These are phyloP conservation scores for Cryptococcus depauperatus DNA, from an alignment of 1,284 basidiomycete species.

Conservation along the genomic window DNA sequence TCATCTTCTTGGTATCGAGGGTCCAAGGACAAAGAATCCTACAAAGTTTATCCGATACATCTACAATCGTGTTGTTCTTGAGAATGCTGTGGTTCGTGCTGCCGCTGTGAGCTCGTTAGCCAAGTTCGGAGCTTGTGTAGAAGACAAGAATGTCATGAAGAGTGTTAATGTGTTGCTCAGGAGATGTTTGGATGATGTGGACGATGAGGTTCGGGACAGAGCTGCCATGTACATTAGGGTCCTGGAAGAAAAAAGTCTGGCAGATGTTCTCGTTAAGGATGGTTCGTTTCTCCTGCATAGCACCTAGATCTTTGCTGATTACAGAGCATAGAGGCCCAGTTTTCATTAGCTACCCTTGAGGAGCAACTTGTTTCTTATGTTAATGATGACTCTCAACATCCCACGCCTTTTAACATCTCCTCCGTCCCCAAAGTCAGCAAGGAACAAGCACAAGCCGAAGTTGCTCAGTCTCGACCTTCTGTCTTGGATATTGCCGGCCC, in stretches of 20 bases:
- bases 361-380: conserved; percentile 81
- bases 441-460: conserved; percentile 76
- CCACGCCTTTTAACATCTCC: conserved; percentile 67
- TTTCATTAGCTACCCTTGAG: conserved; percentile 78
- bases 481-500: conserved; percentile 65
- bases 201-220: conserved; percentile 97
- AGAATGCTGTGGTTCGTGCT: conserved; percentile 95
- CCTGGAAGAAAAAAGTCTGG: conserved; percentile 69
- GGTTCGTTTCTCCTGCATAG: conserved; percentile 50
- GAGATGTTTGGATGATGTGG: conserved; percentile 93
- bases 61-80: conserved; percentile 97
- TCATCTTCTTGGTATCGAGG: conserved; percentile 89
- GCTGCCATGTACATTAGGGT: conserved; percentile 88
- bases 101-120: conserved; percentile 91
- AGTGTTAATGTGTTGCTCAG: conserved; percentile 80
- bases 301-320: neutral
- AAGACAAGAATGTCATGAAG: conserved; percentile 68
- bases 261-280: conserved; percentile 81
- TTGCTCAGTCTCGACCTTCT: conserved; percentile 64
- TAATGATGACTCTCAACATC: conserved; percentile 62
- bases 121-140: conserved; percentile 88
- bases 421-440: conserved; percentile 84
- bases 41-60: conserved; percentile 99
- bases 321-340: conserved; percentile 67
- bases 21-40: conserved; percentile 88